phyloP scores from a whole-genome alignment of 2,329 filamentous ascomycete species.

The Zalaria obscura region DNA sequence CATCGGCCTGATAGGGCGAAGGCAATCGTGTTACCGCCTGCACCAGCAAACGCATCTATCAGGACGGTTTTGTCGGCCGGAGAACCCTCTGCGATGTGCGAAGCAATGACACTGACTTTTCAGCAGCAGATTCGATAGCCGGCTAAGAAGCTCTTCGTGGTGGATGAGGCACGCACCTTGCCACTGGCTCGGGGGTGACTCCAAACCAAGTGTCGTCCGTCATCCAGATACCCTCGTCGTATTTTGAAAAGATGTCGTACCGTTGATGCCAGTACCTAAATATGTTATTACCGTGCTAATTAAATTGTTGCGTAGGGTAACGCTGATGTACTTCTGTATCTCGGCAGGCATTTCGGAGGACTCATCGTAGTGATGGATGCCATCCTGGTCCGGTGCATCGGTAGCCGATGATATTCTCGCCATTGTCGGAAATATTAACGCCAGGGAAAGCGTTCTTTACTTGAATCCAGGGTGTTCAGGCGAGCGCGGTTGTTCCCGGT shows the following conservation, averaged over 20 bases:
- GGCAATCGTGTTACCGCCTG: conserved; percentile 89
- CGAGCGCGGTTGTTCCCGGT: too few species aligned
- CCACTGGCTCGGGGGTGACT: conserved; percentile 85
- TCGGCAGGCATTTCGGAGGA: conserved; percentile 63
- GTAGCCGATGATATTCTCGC: too few species aligned
- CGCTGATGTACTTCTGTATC: conserved; percentile 59
- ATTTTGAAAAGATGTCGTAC: conserved; percentile 73
- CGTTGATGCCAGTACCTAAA: conserved; percentile 80
- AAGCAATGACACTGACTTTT: conserved; percentile 57
- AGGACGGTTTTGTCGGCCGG: conserved; percentile 47
- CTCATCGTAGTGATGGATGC: conserved; percentile 60
- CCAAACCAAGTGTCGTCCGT: conserved; percentile 95
- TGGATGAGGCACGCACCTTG: conserved; percentile 42
- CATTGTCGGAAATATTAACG: too few species aligned
- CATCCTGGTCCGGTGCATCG: neutral
- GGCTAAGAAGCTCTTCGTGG: neutral
- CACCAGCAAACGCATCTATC: conserved; percentile 82
- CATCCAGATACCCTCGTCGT: conserved; percentile 78
- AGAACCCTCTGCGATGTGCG: conserved; percentile 48
- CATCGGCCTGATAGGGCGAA: conserved; percentile 72
- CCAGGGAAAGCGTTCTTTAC: too few species aligned
- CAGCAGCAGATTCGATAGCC: neutral
- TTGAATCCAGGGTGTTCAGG: too few species aligned
- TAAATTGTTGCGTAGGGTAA: neutral
- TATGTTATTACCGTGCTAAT: conserved; percentile 1